Evolutionary conservation across 345 rosid species (phyloP).

Genomic region (Camelina sativa): DNA sequence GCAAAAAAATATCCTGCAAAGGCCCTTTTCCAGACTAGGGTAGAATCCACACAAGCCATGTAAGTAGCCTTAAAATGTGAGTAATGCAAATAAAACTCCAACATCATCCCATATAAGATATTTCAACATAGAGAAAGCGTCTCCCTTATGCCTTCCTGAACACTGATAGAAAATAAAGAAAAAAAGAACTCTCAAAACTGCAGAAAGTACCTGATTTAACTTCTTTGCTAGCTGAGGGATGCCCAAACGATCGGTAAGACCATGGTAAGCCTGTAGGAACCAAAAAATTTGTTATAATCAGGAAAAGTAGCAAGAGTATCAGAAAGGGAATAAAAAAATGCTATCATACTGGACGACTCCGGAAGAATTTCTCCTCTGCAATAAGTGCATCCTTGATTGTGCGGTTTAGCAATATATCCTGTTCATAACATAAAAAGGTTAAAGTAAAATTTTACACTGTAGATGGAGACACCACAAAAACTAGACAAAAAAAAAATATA

Average conservation of each 20-base stretch:
- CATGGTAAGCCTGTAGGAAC: constrained; percentile 59
- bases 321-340: constrained; percentile 35
- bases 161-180: background rate
- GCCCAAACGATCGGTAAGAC: constrained; percentile 65
- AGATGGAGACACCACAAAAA: constrained; percentile 23
- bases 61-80: background rate
- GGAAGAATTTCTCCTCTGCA: constrained; percentile 59
- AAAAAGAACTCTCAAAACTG: constrained; percentile 13
- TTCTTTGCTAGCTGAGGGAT: constrained; percentile 74
- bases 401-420: constrained; percentile 66
- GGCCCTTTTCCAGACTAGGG: constrained; percentile 11
- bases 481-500: background rate
- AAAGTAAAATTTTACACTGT: background rate
- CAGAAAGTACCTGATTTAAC: constrained; percentile 62
- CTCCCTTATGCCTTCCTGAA: constrained; percentile 14
- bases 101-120: constrained; percentile 1
- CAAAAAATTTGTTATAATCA: constrained; percentile 12
- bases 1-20: constrained; percentile 2
- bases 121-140: constrained; percentile 15
- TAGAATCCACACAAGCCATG: constrained; percentile 10
- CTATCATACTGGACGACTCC: constrained; percentile 53
- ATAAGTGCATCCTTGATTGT: constrained; percentile 63
- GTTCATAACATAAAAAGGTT: constrained; percentile 19
- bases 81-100: constrained; percentile 1
- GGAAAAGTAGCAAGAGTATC: constrained; percentile 20